Conservation (phyloP, 305 asterid genomes). For the Fraxinus ornus region DNA sequence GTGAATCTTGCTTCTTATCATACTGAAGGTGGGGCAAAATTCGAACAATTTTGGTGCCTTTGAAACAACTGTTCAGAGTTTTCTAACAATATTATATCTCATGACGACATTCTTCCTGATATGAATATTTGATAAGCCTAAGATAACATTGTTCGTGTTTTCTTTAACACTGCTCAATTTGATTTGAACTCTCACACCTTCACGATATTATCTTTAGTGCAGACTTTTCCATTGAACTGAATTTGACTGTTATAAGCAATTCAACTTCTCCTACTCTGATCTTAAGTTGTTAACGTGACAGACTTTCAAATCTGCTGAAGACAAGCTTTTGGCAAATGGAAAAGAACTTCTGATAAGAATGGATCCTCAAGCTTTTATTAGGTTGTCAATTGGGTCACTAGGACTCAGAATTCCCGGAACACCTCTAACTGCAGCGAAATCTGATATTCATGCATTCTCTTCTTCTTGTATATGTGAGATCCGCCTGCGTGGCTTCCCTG, state of each 20-base stretch:
- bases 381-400: constrained; percentile 77
- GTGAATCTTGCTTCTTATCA: neutral
- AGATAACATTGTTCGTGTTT: neutral
- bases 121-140: neutral
- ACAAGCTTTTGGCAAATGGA: constrained; percentile 42
- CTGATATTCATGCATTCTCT: constrained; percentile 52
- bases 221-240: neutral
- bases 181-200: neutral
- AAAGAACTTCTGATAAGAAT: constrained; percentile 45
- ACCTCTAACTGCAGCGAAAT: constrained; percentile 41
- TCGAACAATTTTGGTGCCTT: constrained; percentile 1
- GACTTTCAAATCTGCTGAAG: constrained; percentile 14
- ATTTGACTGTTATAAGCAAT: constrained; percentile 13
- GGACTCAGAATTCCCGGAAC: constrained; percentile 64
- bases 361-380: constrained; percentile 91
- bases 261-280: constrained; percentile 22
- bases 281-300: constrained; percentile 20
- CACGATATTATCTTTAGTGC: neutral
- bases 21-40: neutral
- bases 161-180: neutral
- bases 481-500: constrained; percentile 94
- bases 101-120: neutral
- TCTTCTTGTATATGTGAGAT: constrained; percentile 78
- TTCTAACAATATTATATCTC: neutral
- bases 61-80: neutral